phyloP scores from a whole-genome alignment of 306 rosid species.

The Corylus americana region DNA sequence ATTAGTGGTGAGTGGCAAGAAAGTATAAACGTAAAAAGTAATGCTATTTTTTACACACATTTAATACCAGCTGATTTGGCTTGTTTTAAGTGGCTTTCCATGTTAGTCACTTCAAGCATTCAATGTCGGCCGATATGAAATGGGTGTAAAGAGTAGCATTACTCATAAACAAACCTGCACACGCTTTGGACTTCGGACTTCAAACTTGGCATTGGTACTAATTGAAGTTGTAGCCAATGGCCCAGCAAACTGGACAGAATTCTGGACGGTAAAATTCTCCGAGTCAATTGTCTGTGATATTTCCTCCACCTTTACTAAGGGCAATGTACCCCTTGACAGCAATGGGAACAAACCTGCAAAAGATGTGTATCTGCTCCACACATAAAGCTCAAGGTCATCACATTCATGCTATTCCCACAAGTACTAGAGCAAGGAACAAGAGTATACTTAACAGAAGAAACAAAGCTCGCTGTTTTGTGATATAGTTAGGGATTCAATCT shows the following conservation, averaged over 20 bases:
- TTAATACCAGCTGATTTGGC: too few relatives aligned
- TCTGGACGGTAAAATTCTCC: slow-evolving; percentile 60
- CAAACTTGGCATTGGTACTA: slow-evolving; percentile 82
- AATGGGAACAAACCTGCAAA: slow-evolving; percentile 78
- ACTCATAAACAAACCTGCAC: slow-evolving; percentile 54
- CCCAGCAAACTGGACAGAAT: slow-evolving; percentile 75
- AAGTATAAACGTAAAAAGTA: not conserved
- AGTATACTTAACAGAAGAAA: not conserved
- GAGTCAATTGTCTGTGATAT: slow-evolving; percentile 89
- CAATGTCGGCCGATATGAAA: too few relatives aligned
- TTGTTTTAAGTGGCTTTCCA: too few relatives aligned
- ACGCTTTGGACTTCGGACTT: slow-evolving; percentile 83
- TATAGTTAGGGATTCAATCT: too few relatives aligned
- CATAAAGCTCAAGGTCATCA: not conserved
- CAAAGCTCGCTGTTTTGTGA: not conserved
- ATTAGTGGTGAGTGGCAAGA: not conserved
- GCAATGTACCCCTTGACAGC: slow-evolving; percentile 65
- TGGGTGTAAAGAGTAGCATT: too few relatives aligned
- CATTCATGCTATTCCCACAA: not conserved
- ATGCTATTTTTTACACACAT: too few relatives aligned
- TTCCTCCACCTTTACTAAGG: slow-evolving; percentile 80
- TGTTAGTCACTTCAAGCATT: too few relatives aligned
- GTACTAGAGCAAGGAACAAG: not conserved
- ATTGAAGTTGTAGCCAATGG: slow-evolving; percentile 84
- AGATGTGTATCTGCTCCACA: slow-evolving; percentile 67